phyloP scores from a whole-genome alignment of 441 rosid species.

The Gossypium trilobum region DNA sequence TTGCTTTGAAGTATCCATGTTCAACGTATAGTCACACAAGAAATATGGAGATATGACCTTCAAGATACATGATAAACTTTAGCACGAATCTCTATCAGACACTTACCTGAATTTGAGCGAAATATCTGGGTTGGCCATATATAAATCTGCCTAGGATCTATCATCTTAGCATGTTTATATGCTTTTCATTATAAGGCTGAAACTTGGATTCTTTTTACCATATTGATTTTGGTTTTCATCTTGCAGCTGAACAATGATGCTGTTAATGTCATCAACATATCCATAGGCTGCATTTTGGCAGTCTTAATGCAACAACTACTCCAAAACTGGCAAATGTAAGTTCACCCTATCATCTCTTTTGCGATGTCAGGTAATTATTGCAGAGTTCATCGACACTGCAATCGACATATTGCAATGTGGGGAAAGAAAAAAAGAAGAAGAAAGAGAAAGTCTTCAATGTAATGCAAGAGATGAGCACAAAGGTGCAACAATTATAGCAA shows the following conservation, averaged over 20 bases:
- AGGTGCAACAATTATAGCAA: background rate
- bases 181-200: background rate
- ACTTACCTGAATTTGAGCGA: background rate
- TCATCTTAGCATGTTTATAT: background rate
- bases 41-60: background rate
- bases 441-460: background rate
- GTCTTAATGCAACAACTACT: slow-evolving; percentile 68
- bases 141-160: background rate
- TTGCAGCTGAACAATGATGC: slow-evolving; percentile 87
- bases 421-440: background rate
- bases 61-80: no score
- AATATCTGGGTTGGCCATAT: background rate
- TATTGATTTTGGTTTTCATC: background rate
- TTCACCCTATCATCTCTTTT: background rate
- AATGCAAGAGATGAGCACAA: background rate
- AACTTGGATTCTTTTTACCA: background rate
- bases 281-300: slow-evolving; percentile 72
- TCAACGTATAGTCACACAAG: background rate
- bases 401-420: background rate
- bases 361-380: background rate
- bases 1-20: background rate
- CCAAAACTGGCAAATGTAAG: slow-evolving; percentile 27
- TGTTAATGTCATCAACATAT: slow-evolving; percentile 77
- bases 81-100: background rate
- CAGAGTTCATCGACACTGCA: background rate